Evolutionary conservation across 2,329 filamentous ascomycete genomes (phyloP).

Genomic region (Davidsoniella neocaledoniae): DNA sequence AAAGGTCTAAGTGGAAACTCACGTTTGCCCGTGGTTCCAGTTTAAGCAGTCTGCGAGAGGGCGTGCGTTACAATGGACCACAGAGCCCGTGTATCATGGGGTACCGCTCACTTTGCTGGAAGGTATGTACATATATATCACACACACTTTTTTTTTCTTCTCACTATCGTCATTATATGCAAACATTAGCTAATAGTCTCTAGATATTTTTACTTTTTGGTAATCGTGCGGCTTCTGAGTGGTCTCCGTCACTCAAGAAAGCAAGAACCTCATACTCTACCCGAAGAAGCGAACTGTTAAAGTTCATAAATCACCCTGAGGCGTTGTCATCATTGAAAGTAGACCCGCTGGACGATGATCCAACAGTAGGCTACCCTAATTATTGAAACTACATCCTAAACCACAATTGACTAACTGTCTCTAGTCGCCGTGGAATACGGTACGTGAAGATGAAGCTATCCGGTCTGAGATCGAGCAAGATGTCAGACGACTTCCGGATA

Average conservation of each 20-base stretch:
- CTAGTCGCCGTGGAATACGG: constrained; percentile 81
- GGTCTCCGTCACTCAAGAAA: constrained; percentile 50
- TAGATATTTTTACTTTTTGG: constrained; percentile 71
- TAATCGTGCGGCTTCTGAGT: constrained; percentile 44
- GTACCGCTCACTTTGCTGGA: constrained; percentile 82
- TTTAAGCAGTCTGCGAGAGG: constrained; percentile 44
- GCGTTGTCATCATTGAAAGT: constrained; percentile 51
- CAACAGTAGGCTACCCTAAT: constrained; percentile 26
- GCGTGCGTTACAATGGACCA: constrained; percentile 43
- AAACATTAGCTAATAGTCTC: neutral
- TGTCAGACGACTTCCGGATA: constrained; percentile 83
- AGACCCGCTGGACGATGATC: constrained; percentile 77
- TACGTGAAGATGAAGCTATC: constrained; percentile 68
- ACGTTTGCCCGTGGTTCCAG: constrained; percentile 41
- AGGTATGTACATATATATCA: constrained; percentile 31
- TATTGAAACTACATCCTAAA: neutral
- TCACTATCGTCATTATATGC: neutral
- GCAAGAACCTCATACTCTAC: constrained; percentile 59
- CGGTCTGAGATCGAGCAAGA: constrained; percentile 86
- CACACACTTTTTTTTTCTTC: neutral
- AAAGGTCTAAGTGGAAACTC: constrained; percentile 42
- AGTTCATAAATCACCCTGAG: constrained; percentile 71
- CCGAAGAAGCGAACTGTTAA: constrained; percentile 57
- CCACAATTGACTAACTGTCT: neutral
- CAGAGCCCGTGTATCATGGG: constrained; percentile 51